Evolutionary conservation across 768 basidiomycete species (phyloP).

Genomic region (Boletellus ananas): DNA sequence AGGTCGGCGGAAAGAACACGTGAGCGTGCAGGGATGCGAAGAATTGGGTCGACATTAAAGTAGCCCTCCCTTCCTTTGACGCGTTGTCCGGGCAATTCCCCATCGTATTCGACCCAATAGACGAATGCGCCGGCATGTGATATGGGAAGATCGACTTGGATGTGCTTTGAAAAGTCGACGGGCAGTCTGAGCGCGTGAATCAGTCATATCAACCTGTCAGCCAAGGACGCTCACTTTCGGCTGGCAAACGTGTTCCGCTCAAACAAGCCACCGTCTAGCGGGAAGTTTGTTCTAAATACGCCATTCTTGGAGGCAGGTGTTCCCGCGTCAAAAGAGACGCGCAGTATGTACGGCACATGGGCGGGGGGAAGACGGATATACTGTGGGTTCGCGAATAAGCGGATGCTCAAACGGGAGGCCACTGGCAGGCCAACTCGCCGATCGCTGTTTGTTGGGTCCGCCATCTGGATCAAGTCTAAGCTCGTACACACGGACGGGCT

Average conservation of each 20-base stretch:
- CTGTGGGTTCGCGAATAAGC: slow-evolving; percentile 39
- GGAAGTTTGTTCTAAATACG: slow-evolving; percentile 94
- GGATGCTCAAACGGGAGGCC: slow-evolving; percentile 1
- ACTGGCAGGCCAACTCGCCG: slow-evolving; percentile 48
- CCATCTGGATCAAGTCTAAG: slow-evolving; percentile 86
- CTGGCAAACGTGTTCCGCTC: slow-evolving; percentile 70
- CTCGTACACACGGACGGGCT: slow-evolving; percentile 80
- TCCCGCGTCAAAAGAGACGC: slow-evolving; percentile 89
- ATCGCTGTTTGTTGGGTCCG: slow-evolving; percentile 79
- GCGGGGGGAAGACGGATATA: slow-evolving; percentile 96
- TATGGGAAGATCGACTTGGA: slow-evolving; percentile 93
- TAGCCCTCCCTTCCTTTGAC: slow-evolving; percentile 85
- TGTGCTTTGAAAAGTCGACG: slow-evolving; percentile 81
- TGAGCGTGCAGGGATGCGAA: slow-evolving; percentile 69
- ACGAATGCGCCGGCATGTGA: slow-evolving; percentile 95
- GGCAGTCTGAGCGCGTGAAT: slow-evolving; percentile 57
- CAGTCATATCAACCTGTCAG: slow-evolving; percentile 5
- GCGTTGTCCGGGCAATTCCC: slow-evolving; percentile 52
- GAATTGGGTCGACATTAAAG: slow-evolving; percentile 93
- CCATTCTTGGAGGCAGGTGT: slow-evolving; percentile 89
- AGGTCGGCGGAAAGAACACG: slow-evolving; percentile 62
- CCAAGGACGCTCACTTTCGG: slow-evolving; percentile 54
- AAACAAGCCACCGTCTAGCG: slow-evolving; percentile 87
- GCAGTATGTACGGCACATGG: slow-evolving; percentile 80
- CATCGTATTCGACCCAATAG: slow-evolving; percentile 92